These are phyloP conservation scores for Apiotrichum akiyoshidainum DNA, from an alignment of 1,284 basidiomycete species.

Conservation along the genomic window DNA sequence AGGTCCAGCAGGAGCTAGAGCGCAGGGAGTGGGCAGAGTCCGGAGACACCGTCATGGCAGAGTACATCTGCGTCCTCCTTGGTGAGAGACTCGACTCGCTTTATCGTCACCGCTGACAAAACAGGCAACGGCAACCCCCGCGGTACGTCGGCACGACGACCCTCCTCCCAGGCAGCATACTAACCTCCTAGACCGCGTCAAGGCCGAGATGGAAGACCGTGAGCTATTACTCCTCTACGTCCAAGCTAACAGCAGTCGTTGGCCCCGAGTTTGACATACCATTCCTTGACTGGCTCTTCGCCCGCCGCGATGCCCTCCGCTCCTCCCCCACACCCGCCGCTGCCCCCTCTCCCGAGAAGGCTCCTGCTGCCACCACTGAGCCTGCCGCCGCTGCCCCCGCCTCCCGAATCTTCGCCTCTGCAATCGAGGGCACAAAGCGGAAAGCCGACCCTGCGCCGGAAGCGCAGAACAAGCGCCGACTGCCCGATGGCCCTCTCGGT, in stretches of 20 bases:
- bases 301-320: conserved; percentile 15
- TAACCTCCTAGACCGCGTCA: conserved; percentile 34
- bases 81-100: too few relatives aligned
- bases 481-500: conserved; percentile 18
- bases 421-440: conserved; percentile 26
- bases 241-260: conserved; percentile 24
- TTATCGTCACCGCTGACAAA: conserved; percentile 1
- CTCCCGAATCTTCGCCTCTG: conserved; percentile 19
- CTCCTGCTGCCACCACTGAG: conserved; percentile 2
- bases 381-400: conserved; percentile 11
- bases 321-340: conserved; percentile 11
- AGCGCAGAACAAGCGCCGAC: conserved; percentile 20
- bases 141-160: conserved; percentile 23
- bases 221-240: conserved; percentile 3
- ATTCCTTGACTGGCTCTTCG: conserved; percentile 47
- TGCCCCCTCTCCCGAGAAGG: conserved; percentile 8
- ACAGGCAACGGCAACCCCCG: conserved; percentile 40
- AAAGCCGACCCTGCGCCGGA: conserved; percentile 16
- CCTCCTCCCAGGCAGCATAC: neutral
- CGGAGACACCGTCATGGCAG: conserved; percentile 48
- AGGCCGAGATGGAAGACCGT: conserved; percentile 45
- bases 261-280: conserved; percentile 36
- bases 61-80: conserved; percentile 46
- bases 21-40: conserved; percentile 47
- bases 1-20: conserved; percentile 44